phyloP scores from a whole-genome alignment of 2,329 filamentous ascomycete species.

The Aspergillus piperis region DNA sequence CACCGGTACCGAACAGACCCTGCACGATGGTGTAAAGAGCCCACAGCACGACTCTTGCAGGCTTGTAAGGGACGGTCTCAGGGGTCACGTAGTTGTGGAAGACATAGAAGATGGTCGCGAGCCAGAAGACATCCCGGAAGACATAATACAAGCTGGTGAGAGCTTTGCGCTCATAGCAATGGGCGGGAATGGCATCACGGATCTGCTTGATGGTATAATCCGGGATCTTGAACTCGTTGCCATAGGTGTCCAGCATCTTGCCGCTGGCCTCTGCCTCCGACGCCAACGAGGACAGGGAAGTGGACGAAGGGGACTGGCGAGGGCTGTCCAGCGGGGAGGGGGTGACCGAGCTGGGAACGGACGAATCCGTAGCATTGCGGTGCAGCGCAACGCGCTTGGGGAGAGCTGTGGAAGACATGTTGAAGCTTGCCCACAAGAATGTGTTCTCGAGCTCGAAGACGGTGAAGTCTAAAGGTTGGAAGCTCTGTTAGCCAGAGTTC shows the following conservation, averaged over 20 bases:
- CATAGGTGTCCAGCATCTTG: constrained; percentile 84
- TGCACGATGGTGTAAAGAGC: constrained; percentile 76
- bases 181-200: constrained; percentile 92
- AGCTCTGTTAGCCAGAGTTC: neutral
- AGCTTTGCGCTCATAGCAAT: constrained; percentile 90
- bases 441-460: constrained; percentile 5
- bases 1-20: constrained; percentile 87
- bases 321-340: constrained; percentile 62
- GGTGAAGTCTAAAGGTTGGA: neutral
- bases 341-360: constrained; percentile 55
- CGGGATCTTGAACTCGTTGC: constrained; percentile 89
- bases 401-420: constrained; percentile 55
- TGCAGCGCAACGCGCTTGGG: constrained; percentile 52
- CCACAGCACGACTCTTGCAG: constrained; percentile 67
- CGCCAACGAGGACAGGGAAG: constrained; percentile 86
- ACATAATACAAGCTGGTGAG: constrained; percentile 78
- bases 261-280: constrained; percentile 61
- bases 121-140: constrained; percentile 71
- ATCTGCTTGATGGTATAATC: constrained; percentile 98
- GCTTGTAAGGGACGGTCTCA: constrained; percentile 71
- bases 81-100: constrained; percentile 90
- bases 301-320: constrained; percentile 71
- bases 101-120: constrained; percentile 78
- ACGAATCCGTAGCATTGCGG: constrained; percentile 59
- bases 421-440: constrained; percentile 3